These are phyloP conservation scores for Microglena sp. DNA, from an alignment of 139 green algal genomes.

Conservation along the genomic window DNA sequence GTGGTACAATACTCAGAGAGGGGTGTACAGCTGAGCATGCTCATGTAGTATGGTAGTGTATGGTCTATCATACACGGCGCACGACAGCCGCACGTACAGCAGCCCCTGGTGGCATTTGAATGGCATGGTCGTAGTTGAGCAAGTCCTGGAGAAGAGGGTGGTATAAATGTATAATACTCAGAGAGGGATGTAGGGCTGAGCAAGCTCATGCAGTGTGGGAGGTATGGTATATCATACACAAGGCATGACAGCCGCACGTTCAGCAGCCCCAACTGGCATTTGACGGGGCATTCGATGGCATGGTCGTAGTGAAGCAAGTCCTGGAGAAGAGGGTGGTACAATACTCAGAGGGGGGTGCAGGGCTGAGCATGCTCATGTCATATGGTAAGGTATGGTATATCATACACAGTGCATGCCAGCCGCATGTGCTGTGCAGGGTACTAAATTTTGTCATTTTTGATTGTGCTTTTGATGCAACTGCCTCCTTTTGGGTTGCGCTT, in stretches of 20 bases:
- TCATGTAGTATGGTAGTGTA: background rate
- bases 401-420: no score
- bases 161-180: background rate
- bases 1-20: background rate
- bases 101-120: slow-evolving; percentile 52
- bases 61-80: slow-evolving; percentile 59
- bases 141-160: slow-evolving; percentile 34
- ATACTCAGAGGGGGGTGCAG: background rate
- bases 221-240: slow-evolving; percentile 66
- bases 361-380: background rate
- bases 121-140: slow-evolving; percentile 29
- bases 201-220: background rate
- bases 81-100: slow-evolving; percentile 50
- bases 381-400: no score
- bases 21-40: background rate
- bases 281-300: slow-evolving; percentile 52
- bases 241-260: slow-evolving; percentile 49
- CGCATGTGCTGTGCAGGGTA: no score
- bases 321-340: slow-evolving; percentile 19
- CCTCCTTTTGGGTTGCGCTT: no score
- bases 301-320: slow-evolving; percentile 40
- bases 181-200: background rate
- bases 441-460: no score
- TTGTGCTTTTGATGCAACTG: no score
- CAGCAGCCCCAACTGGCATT: slow-evolving; percentile 39